phyloP scores from a whole-genome alignment of 192 early-diverging fungal genomes.

The Gaertneriomyces semiglobifer region DNA sequence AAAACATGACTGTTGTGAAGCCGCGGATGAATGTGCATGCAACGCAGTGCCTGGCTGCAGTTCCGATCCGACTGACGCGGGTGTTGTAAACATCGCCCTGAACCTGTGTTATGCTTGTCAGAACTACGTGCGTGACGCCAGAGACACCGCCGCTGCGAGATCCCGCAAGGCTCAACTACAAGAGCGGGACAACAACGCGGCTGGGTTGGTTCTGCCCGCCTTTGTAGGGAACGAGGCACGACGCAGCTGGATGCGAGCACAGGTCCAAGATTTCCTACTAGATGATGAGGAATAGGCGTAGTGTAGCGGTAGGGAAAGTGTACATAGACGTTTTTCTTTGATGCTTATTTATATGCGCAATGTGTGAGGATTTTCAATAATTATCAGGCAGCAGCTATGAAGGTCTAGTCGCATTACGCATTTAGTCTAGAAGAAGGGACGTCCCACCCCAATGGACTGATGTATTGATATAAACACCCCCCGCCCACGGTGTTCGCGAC shows the following conservation, averaged over 20 bases:
- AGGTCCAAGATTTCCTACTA: slow-evolving; percentile 30
- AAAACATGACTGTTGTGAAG: neutral
- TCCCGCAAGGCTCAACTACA: neutral
- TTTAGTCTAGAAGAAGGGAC: too few species aligned
- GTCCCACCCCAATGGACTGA: too few species aligned
- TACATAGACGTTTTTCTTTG: neutral
- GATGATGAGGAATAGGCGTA: slow-evolving; percentile 20
- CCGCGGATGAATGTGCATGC: neutral
- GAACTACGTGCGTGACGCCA: slow-evolving; percentile 30
- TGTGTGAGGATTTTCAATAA: too few species aligned
- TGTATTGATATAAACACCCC: too few species aligned
- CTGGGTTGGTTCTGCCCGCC: neutral
- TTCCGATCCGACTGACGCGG: neutral
- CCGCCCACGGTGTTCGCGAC: too few species aligned
- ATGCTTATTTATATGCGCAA: too few species aligned
- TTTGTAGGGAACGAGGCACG: slow-evolving; percentile 7
- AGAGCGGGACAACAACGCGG: neutral
- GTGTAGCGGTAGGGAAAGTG: neutral
- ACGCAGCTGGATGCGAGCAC: slow-evolving; percentile 8
- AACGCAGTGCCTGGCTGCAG: neutral
- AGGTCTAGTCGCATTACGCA: too few species aligned
- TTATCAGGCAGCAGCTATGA: too few species aligned
- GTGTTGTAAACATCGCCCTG: neutral
- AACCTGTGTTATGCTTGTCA: slow-evolving; percentile 37
- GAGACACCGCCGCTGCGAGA: slow-evolving; percentile 6